phyloP scores from a whole-genome alignment of 176 grass and related monocot species.

The Chloris gayana region DNA sequence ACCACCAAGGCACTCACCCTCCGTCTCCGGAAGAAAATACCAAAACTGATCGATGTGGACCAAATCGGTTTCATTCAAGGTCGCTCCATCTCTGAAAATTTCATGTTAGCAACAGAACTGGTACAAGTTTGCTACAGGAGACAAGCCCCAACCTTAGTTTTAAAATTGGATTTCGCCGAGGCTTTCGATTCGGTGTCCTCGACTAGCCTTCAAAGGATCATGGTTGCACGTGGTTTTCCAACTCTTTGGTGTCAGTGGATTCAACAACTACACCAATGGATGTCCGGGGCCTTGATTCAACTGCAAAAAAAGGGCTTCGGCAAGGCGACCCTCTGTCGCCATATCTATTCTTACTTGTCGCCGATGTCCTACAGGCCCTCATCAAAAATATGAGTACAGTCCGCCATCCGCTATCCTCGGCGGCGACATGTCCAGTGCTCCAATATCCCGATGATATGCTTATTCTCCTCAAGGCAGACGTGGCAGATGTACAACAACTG shows the following conservation, averaged over 20 bases:
- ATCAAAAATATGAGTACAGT: accelerated
- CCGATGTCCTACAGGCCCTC: neutral
- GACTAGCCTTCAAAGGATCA: neutral
- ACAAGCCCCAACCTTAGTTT: too few relatives aligned
- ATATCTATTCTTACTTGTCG: neutral
- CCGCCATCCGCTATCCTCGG: accelerated
- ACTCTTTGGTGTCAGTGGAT: neutral
- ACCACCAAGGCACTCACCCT: neutral
- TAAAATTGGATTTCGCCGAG: too few relatives aligned
- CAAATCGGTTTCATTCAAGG: neutral
- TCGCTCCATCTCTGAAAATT: neutral
- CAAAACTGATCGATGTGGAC: accelerated
- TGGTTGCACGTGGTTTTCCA: neutral
- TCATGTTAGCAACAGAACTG: neutral
- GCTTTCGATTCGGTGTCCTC: neutral
- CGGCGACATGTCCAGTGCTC: neutral
- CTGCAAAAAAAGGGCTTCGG: neutral
- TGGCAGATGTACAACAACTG: accelerated
- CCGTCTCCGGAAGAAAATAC: neutral
- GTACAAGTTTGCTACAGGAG: neutral
- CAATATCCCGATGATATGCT: neutral
- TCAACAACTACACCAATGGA: neutral
- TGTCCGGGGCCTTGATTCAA: neutral
- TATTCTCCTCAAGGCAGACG: neutral
- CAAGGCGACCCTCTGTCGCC: neutral